These are phyloP conservation scores for Mycena sp. DNA, from an alignment of 1,284 basidiomycete genomes.

Conservation along the genomic window DNA sequence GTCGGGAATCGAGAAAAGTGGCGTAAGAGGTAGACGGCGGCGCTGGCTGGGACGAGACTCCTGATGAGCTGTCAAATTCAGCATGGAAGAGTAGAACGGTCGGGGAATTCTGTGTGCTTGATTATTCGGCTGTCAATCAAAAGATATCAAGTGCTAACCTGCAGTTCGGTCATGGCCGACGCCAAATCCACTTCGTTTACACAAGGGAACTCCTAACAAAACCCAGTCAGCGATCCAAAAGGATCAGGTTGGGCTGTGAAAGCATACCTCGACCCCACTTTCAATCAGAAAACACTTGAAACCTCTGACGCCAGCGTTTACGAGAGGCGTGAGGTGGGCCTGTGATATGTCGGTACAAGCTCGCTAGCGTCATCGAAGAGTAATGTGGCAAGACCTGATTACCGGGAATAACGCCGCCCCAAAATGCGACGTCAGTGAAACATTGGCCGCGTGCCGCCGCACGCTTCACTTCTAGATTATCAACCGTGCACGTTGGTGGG, in stretches of 20 bases:
- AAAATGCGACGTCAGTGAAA: constrained; percentile 90
- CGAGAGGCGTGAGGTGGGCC: constrained; percentile 74
- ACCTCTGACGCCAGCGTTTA: constrained; percentile 85
- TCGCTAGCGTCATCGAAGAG: constrained; percentile 22
- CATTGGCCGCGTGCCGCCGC: constrained; percentile 78
- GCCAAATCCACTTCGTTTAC: constrained; percentile 78
- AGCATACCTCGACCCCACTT: constrained; percentile 86
- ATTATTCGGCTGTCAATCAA: constrained; percentile 2
- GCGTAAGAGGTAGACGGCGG: constrained; percentile 58
- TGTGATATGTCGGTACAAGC: constrained; percentile 39
- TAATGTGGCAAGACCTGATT: constrained; percentile 71
- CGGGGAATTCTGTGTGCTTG: constrained; percentile 58
- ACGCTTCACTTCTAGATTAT: constrained; percentile 77
- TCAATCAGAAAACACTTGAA: constrained; percentile 97
- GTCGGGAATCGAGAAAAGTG: constrained; percentile 88
- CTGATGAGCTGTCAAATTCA: constrained; percentile 68
- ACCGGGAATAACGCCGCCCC: constrained; percentile 93
- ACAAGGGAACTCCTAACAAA: constrained; percentile 85
- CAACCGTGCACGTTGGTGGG: constrained; percentile 89
- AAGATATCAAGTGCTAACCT: constrained; percentile 54
- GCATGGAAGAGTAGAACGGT: constrained; percentile 91
- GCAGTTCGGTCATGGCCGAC: constrained; percentile 76
- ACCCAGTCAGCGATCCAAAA: not conserved
- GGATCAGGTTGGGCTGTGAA: not conserved
- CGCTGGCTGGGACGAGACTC: constrained; percentile 51